A percentile compares a stretch with the other conserved stretches of the same genome.
phyloP scores from a whole-genome alignment of 768 basidiomycete genomes.

The Lactarius sanguifluus region DNA sequence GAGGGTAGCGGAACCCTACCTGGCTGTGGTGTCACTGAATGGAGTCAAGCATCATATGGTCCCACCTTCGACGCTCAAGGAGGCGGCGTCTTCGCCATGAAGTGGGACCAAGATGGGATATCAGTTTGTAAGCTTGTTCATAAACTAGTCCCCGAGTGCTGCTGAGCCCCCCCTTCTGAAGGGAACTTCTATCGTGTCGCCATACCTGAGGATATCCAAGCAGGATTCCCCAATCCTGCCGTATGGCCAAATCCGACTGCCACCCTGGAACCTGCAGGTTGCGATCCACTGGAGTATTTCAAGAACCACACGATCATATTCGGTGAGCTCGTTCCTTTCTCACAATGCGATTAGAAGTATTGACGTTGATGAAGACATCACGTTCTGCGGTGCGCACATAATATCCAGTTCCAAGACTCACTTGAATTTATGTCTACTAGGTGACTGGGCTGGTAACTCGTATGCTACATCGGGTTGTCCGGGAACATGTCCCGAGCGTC shows the following conservation, averaged over 20 bases:
- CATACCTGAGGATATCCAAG: conserved; percentile 62
- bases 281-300: conserved; percentile 61
- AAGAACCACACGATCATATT: conserved; percentile 72
- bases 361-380: conserved; percentile 56
- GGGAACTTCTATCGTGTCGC: conserved; percentile 84
- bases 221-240: conserved; percentile 62
- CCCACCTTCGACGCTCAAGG: conserved; percentile 75
- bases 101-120: conserved; percentile 79
- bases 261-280: conserved; percentile 49
- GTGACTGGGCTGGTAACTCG: conserved; percentile 84
- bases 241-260: conserved; percentile 72
- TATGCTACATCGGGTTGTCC: conserved; percentile 74
- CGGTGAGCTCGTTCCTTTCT: conserved; percentile 45
- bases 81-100: conserved; percentile 87
- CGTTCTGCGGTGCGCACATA: conserved; percentile 64
- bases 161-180: conserved; percentile 33
- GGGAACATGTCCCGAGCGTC: conserved; percentile 61
- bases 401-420: conserved; percentile 14
- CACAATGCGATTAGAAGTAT: conserved; percentile 5
- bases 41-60: conserved; percentile 82
- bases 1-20: conserved; percentile 48
- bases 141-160: background rate
- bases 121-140: conserved; percentile 62
- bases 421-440: conserved; percentile 37
- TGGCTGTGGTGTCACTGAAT: conserved; percentile 78